Conservation (phyloP, 1,139 yeast genomes). For the Taiozyma sp. region DNA sequence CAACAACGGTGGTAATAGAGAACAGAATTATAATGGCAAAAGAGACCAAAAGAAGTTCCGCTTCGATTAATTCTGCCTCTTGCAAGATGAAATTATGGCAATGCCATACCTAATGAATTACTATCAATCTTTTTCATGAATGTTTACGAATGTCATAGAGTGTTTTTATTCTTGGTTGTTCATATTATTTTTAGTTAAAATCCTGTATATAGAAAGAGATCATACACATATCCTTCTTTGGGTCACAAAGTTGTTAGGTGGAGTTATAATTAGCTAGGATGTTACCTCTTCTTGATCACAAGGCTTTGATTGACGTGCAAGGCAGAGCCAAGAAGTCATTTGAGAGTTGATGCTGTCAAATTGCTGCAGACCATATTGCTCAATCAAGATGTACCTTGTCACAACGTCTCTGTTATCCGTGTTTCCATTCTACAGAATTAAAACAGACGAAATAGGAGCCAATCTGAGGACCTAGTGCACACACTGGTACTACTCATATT, state of each 20-base stretch:
- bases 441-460: too few species aligned
- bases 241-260: not conserved
- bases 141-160: not conserved
- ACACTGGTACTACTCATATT: too few species aligned
- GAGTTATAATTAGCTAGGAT: too few species aligned
- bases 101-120: not conserved
- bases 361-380: too few species aligned
- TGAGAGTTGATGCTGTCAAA: too few species aligned
- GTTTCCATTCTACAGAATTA: too few species aligned
- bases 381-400: too few species aligned
- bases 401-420: too few species aligned
- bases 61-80: not conserved
- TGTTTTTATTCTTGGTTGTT: not conserved
- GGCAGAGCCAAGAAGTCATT: too few species aligned
- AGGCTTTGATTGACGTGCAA: too few species aligned
- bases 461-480: too few species aligned
- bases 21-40: not conserved
- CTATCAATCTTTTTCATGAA: not conserved
- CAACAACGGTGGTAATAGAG: slow-evolving; percentile 2
- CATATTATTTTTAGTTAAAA: not conserved
- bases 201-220: not conserved
- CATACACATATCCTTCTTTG: not conserved
- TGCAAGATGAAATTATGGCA: not conserved
- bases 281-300: too few species aligned
- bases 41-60: not conserved